phyloP scores from a whole-genome alignment of 306 rosid genomes.

The Lagenaria siceraria region DNA sequence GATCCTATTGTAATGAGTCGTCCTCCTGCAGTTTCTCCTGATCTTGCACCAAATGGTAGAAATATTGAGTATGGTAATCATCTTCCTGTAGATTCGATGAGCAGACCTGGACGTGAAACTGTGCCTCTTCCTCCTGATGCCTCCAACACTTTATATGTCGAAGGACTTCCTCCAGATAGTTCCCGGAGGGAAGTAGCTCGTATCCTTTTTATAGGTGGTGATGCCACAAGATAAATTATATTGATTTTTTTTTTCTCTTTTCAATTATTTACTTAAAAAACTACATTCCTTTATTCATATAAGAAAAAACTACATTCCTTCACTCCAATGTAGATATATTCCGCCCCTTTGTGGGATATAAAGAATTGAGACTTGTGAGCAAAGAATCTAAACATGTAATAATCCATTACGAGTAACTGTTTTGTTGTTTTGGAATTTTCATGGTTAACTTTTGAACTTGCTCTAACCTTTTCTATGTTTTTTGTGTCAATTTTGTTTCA shows the following conservation, averaged over 20 bases:
- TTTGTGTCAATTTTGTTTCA: neutral
- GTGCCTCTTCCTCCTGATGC: constrained; percentile 81
- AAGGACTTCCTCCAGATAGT: constrained; percentile 87
- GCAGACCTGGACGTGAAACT: constrained; percentile 62
- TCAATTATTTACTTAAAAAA: neutral
- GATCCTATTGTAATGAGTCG: constrained; percentile 45
- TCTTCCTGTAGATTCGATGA: constrained; percentile 36
- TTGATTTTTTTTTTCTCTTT: constrained; percentile 1
- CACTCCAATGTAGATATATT: constrained; percentile 47
- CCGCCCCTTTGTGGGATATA: constrained; percentile 92
- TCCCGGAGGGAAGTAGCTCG: constrained; percentile 79
- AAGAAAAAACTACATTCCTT: neutral
- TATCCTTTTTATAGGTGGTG: constrained; percentile 41
- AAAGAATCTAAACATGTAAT: constrained; percentile 81
- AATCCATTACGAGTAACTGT: neutral
- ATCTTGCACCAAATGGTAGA: constrained; percentile 46
- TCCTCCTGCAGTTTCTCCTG: constrained; percentile 43
- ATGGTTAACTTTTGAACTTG: neutral
- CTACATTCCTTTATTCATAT: constrained; percentile 11
- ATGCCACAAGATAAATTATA: constrained; percentile 2
- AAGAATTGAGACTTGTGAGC: constrained; percentile 81
- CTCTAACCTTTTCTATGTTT: neutral
- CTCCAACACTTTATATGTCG: constrained; percentile 76
- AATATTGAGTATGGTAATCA: constrained; percentile 43
- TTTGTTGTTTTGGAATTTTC: neutral